phyloP scores from a whole-genome alignment of 148 eudicot species.

The Rhododendron simsii region DNA sequence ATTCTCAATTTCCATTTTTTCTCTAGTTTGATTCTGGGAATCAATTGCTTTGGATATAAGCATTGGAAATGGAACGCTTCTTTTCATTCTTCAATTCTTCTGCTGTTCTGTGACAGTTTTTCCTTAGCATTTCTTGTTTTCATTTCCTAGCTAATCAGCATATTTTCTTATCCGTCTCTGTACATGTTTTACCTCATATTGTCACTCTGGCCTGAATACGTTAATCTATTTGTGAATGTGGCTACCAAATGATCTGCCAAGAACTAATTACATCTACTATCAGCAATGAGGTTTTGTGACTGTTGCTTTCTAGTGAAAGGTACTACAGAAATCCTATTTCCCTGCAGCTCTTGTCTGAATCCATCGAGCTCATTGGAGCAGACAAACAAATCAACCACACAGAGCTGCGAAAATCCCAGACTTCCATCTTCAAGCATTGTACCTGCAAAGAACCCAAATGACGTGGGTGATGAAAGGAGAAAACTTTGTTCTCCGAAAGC shows the following conservation, averaged over 20 bases:
- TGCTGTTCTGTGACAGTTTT: not conserved
- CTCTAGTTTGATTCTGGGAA: not conserved
- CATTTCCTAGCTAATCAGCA: conserved; percentile 7
- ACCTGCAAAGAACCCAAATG: conserved; percentile 23
- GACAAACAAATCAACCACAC: conserved; percentile 25
- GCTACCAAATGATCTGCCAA: not conserved
- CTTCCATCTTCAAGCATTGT: conserved; percentile 22
- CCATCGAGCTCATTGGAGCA: conserved; percentile 19
- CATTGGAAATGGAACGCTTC: not conserved
- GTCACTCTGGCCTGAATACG: not conserved
- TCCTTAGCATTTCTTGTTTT: not conserved
- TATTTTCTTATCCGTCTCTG: not conserved
- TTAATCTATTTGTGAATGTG: not conserved
- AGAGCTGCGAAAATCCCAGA: conserved; percentile 19
- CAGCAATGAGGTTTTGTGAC: not conserved
- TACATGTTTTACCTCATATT: not conserved
- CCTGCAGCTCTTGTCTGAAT: conserved; percentile 28
- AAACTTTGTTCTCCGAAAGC: conserved; percentile 25
- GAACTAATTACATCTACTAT: not conserved
- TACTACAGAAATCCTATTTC: not conserved
- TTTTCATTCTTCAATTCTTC: not conserved
- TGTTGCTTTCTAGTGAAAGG: not conserved
- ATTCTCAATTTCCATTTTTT: not conserved
- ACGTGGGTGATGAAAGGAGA: conserved; percentile 16
- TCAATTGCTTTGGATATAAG: not conserved